Percentiles rank a stretch among this genome's conserved stretches.
These are phyloP conservation scores for Ophiosphaerella korrae DNA, from an alignment of 2,329 filamentous ascomycete species.

Conservation along the genomic window DNA sequence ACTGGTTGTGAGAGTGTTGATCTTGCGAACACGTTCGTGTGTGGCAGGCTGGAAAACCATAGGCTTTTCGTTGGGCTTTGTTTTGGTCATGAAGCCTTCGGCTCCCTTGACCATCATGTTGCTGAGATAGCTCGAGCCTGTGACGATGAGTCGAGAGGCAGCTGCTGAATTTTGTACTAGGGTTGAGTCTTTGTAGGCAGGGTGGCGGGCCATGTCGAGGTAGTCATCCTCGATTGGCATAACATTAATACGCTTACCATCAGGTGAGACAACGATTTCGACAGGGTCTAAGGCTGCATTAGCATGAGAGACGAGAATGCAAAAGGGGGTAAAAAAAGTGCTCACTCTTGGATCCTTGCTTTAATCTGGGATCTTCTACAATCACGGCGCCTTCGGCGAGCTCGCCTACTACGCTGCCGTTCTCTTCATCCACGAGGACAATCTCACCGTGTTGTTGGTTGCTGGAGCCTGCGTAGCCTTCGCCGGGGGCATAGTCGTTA, in stretches of 20 bases:
- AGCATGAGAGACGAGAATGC: constrained; percentile 20
- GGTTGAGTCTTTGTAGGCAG: constrained; percentile 86
- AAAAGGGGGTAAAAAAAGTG: constrained; percentile 7
- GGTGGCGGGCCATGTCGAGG: constrained; percentile 78
- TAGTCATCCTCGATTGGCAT: constrained; percentile 72
- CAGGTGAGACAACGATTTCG: constrained; percentile 73
- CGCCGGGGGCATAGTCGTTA: constrained; percentile 75
- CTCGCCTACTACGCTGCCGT: constrained; percentile 94
- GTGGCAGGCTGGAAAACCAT: constrained; percentile 87
- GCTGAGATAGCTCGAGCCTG: constrained; percentile 78
- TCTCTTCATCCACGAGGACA: constrained; percentile 92
- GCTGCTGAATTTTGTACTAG: constrained; percentile 85
- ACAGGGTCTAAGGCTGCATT: constrained; percentile 67
- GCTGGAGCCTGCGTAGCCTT: constrained; percentile 68
- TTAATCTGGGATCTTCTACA: constrained; percentile 74
- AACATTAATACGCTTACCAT: constrained; percentile 72
- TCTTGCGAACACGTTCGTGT: constrained; percentile 82
- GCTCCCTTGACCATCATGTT: constrained; percentile 79
- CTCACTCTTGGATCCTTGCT: constrained; percentile 89
- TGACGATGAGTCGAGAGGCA: constrained; percentile 90
- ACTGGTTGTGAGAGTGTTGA: constrained; percentile 81
- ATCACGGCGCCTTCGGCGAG: constrained; percentile 81
- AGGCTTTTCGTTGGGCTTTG: constrained; percentile 76
- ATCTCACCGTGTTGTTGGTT: constrained; percentile 67
- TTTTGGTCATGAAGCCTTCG: constrained; percentile 78